Conservation (phyloP, 495 filamentous ascomycete genomes). For the Penicillium silybi region DNA sequence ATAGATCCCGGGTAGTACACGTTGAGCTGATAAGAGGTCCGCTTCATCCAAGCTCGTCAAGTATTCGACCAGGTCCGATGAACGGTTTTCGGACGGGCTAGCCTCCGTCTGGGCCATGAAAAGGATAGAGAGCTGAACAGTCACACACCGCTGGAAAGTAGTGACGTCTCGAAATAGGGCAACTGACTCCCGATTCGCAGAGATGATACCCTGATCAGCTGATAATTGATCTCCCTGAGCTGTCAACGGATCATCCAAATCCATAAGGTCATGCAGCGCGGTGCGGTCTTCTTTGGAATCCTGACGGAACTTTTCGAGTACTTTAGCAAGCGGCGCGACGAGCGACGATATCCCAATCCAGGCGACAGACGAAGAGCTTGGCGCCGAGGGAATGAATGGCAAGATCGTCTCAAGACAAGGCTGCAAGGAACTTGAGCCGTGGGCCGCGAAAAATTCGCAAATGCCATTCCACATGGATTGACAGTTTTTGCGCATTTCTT, state of each 20-base stretch:
- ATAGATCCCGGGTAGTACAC: constrained; percentile 46
- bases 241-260: constrained; percentile 70
- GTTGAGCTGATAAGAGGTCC: constrained; percentile 55
- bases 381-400: constrained; percentile 26
- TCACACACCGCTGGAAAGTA: constrained; percentile 37
- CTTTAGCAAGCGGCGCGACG: constrained; percentile 25
- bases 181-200: constrained; percentile 27
- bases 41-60: constrained; percentile 53
- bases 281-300: constrained; percentile 17
- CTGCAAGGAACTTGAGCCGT: constrained; percentile 26
- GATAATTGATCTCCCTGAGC: constrained; percentile 45
- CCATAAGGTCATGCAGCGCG: constrained; percentile 59
- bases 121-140: constrained; percentile 34
- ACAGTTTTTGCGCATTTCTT: constrained; percentile 30
- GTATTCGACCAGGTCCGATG: constrained; percentile 51
- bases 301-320: constrained; percentile 43
- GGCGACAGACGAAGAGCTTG: constrained; percentile 8
- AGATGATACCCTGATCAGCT: constrained; percentile 21
- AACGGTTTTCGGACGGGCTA: constrained; percentile 29
- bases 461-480: constrained; percentile 32
- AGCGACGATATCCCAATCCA: constrained; percentile 23
- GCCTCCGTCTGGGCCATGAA: constrained; percentile 25
- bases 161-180: constrained; percentile 25
- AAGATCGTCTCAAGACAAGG: constrained; percentile 34
- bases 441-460: constrained; percentile 30